Conservation (phyloP, 2,329 filamentous ascomycete genomes). For the Xylariaceae sp. region DNA sequence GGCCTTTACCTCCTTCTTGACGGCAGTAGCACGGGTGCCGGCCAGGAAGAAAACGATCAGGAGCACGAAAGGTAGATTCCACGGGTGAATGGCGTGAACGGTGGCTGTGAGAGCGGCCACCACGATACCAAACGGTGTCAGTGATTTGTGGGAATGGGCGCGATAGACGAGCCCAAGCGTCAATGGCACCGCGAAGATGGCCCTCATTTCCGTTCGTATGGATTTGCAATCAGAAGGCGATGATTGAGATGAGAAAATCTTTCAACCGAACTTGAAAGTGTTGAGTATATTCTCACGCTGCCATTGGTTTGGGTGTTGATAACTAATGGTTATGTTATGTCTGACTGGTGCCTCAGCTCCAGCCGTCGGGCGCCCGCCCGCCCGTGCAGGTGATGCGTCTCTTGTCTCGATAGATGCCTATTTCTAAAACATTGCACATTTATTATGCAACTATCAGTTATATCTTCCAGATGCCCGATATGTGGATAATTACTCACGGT, state of each 20-base stretch:
- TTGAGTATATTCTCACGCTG: too few relatives aligned
- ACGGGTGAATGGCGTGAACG: constrained; percentile 85
- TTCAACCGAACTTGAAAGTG: not conserved
- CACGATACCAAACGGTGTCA: constrained; percentile 71
- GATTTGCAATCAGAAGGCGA: not conserved
- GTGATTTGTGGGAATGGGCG: constrained; percentile 65
- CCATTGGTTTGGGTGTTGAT: too few relatives aligned
- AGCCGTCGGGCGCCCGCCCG: too few relatives aligned
- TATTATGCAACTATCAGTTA: too few relatives aligned
- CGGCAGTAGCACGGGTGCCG: constrained; percentile 77
- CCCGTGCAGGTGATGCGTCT: too few relatives aligned
- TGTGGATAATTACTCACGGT: too few relatives aligned
- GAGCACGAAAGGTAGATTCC: constrained; percentile 83
- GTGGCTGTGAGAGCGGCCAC: constrained; percentile 67
- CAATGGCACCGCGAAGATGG: constrained; percentile 51
- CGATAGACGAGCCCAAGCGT: constrained; percentile 59
- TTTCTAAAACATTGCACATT: too few relatives aligned
- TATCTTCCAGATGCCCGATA: too few relatives aligned
- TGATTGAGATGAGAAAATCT: not conserved
- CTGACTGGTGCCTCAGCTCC: too few relatives aligned
- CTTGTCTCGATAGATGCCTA: too few relatives aligned
- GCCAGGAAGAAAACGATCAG: constrained; percentile 81
- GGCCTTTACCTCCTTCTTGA: constrained; percentile 84
- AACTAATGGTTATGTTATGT: too few relatives aligned
- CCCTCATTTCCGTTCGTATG: constrained; percentile 43